A percentile compares a stretch with the other conserved stretches of the same genome.
phyloP scores from a whole-genome alignment of 371 early-diverging fungal species.

The Lichtheimia ornata region DNA sequence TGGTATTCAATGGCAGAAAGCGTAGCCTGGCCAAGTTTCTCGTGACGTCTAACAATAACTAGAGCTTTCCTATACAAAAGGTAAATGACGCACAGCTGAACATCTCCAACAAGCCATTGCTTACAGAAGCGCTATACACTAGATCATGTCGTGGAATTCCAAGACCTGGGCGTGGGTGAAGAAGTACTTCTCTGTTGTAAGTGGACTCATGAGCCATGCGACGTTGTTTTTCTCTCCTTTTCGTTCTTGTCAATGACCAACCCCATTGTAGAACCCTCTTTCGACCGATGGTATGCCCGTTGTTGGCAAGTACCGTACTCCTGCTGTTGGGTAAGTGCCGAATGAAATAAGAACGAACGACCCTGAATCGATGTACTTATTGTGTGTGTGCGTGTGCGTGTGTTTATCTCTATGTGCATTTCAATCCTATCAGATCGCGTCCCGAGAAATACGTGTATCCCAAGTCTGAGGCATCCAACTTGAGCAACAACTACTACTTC shows the following conservation, averaged over 20 bases:
- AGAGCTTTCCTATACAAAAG: no score
- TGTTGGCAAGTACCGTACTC: slow-evolving; percentile 60
- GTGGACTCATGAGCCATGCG: slow-evolving; percentile 5
- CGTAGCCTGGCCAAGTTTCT: no score
- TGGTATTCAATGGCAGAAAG: no score
- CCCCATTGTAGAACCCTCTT: slow-evolving; percentile 53
- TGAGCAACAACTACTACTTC: slow-evolving; percentile 87
- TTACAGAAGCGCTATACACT: neutral
- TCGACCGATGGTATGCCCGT: slow-evolving; percentile 65
- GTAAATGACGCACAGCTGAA: no score
- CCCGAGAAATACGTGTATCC: slow-evolving; percentile 56
- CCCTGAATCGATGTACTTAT: neutral
- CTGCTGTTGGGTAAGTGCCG: slow-evolving; percentile 54
- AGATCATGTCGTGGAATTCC: slow-evolving; percentile 48
- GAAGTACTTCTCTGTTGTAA: slow-evolving; percentile 49
- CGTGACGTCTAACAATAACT: no score
- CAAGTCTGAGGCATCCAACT: slow-evolving; percentile 58
- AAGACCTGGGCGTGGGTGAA: slow-evolving; percentile 55
- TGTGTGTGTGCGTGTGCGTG: neutral
- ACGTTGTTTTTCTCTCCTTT: neutral
- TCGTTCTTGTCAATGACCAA: no score
- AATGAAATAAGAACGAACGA: neutral
- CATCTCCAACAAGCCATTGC: neutral
- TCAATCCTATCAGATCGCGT: slow-evolving; percentile 40
- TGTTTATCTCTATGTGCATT: neutral